Conservation (phyloP, 805 yeast species). For the Suhomyces sp. region DNA sequence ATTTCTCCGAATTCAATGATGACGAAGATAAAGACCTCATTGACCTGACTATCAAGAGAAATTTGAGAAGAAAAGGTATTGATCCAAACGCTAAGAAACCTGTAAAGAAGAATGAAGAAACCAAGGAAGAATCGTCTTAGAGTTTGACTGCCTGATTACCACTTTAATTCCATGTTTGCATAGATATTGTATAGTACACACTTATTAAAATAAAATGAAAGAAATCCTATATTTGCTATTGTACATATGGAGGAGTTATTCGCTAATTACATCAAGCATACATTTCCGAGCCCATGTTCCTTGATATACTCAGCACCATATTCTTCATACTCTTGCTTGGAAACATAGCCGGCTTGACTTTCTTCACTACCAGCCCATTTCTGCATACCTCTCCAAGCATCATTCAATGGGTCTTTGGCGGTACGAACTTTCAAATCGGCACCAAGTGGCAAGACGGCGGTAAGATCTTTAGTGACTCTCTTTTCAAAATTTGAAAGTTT, state of each 20-base stretch:
- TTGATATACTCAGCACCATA: slow-evolving; percentile 86
- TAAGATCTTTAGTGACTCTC: slow-evolving; percentile 69
- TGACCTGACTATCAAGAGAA: slow-evolving; percentile 62
- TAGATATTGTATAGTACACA: slow-evolving; percentile 1
- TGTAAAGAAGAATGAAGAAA: slow-evolving; percentile 12
- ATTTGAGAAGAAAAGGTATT: slow-evolving; percentile 66
- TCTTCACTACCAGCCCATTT: slow-evolving; percentile 60
- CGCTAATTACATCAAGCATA: slow-evolving; percentile 23
- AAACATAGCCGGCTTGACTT: slow-evolving; percentile 47
- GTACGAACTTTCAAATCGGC: slow-evolving; percentile 56
- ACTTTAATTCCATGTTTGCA: slow-evolving; percentile 1
- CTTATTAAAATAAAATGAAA: not conserved
- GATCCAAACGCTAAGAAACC: slow-evolving; percentile 47
- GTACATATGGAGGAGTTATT: not conserved
- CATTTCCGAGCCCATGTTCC: slow-evolving; percentile 80
- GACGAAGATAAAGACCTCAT: slow-evolving; percentile 74
- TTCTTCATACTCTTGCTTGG: slow-evolving; percentile 78
- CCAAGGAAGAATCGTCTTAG: not conserved
- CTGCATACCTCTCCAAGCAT: slow-evolving; percentile 95
- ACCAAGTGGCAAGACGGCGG: slow-evolving; percentile 65
- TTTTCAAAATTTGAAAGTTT: slow-evolving; percentile 60
- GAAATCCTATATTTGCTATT: not conserved
- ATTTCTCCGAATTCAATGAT: slow-evolving; percentile 78
- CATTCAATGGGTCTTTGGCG: slow-evolving; percentile 68
- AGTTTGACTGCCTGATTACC: no score